A percentile compares a stretch with the other conserved stretches of the same genome.
Evolutionary conservation across 2,329 filamentous ascomycete species (phyloP).

Genomic region (Colletotrichum navitas): DNA sequence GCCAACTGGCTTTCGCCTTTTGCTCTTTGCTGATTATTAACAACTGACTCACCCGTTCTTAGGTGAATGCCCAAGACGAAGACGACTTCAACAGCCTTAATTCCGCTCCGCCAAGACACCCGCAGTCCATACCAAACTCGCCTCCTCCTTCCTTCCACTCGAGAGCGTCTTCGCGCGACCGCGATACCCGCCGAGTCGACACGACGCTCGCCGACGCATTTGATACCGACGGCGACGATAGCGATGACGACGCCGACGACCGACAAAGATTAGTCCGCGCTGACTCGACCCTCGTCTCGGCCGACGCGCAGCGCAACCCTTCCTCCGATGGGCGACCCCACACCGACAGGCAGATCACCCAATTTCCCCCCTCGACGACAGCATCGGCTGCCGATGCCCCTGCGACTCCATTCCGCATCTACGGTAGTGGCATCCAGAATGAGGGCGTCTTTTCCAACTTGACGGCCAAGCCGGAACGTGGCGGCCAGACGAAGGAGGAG

Average conservation of each 20-base stretch:
- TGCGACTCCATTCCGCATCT: constrained; percentile 64
- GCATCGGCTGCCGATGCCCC: constrained; percentile 41
- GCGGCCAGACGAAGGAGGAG: constrained; percentile 85
- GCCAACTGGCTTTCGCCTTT: not conserved
- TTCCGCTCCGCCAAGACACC: constrained; percentile 47
- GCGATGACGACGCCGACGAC: constrained; percentile 82
- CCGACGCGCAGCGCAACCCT: constrained; percentile 40
- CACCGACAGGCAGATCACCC: constrained; percentile 41
- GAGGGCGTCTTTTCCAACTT: constrained; percentile 98
- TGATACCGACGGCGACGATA: constrained; percentile 82
- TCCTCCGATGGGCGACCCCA: constrained; percentile 42
- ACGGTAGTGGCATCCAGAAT: constrained; percentile 81
- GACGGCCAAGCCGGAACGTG: constrained; percentile 87
- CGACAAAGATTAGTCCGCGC: constrained; percentile 87
- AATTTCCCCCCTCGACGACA: constrained; percentile 46
- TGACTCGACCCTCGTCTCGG: constrained; percentile 55
- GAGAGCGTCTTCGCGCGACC: constrained; percentile 72
- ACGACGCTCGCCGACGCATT: constrained; percentile 93
- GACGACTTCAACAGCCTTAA: constrained; percentile 59
- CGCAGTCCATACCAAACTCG: constrained; percentile 64
- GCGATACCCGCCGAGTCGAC: constrained; percentile 66
- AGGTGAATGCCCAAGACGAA: constrained; percentile 72
- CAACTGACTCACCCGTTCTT: constrained; percentile 36
- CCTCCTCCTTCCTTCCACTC: constrained; percentile 91
- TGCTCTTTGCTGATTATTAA: not conserved